These are phyloP conservation scores for Elsinoe ampelina DNA, from an alignment of 2,329 filamentous ascomycete species.

Conservation along the genomic window DNA sequence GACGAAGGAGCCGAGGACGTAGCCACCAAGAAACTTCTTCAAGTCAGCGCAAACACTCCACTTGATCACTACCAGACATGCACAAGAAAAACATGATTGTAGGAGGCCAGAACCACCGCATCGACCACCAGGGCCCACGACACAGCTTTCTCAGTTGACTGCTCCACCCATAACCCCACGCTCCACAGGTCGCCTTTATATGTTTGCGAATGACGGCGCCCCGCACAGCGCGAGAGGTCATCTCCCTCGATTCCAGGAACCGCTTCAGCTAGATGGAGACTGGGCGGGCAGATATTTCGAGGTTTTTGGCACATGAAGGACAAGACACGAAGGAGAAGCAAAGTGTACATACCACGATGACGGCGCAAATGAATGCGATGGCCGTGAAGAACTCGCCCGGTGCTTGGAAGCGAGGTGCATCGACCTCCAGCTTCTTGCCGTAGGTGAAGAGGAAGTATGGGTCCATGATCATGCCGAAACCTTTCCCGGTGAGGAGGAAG, in stretches of 20 bases:
- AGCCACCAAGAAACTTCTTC: constrained; percentile 25
- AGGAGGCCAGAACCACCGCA: constrained; percentile 55
- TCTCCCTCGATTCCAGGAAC: constrained; percentile 48
- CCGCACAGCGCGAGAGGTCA: constrained; percentile 41
- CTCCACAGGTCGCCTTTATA: constrained; percentile 35
- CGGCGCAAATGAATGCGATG: constrained; percentile 58
- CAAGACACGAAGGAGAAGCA: constrained; percentile 18
- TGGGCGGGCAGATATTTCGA: constrained; percentile 51
- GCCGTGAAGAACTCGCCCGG: constrained; percentile 78
- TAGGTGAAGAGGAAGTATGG: constrained; percentile 75
- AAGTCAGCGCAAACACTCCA: constrained; percentile 13
- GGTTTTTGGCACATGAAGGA: constrained; percentile 33
- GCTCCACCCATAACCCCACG: constrained; percentile 42
- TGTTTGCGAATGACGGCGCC: constrained; percentile 44
- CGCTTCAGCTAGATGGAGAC: constrained; percentile 42
- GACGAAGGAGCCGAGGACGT: constrained; percentile 42
- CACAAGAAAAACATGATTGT: constrained; percentile 36
- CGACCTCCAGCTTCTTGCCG: constrained; percentile 61
- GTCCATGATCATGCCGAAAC: constrained; percentile 56
- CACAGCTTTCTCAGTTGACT: constrained; percentile 42
- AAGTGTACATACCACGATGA: constrained; percentile 65
- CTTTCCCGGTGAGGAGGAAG: constrained; percentile 49
- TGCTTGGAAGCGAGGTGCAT: constrained; percentile 60
- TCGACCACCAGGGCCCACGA: constrained; percentile 40
- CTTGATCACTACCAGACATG: too few relatives aligned